phyloP scores from a whole-genome alignment of 2,329 filamentous ascomycete species.

The Neonectria magnoliae region DNA sequence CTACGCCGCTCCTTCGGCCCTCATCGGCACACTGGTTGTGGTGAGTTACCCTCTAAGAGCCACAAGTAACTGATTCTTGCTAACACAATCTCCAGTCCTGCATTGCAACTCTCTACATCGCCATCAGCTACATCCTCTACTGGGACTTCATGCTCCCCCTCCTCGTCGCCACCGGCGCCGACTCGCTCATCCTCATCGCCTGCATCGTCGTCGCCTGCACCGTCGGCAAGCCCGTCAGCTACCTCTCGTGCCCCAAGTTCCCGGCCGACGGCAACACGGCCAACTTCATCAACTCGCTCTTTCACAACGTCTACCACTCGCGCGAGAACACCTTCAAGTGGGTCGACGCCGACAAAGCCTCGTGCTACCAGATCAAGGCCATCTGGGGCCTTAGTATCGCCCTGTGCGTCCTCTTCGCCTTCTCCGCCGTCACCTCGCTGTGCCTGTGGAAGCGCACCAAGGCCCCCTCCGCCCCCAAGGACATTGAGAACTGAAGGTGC shows the following conservation, averaged over 20 bases:
- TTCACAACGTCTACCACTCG: slow-evolving; percentile 52
- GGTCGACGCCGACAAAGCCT: slow-evolving; percentile 64
- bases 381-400: slow-evolving; percentile 88
- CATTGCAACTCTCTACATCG: slow-evolving; percentile 81
- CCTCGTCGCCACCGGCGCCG: slow-evolving; percentile 72
- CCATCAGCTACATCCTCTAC: slow-evolving; percentile 84
- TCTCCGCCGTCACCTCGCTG: slow-evolving; percentile 66
- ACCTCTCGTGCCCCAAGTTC: slow-evolving; percentile 74
- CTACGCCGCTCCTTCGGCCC: slow-evolving; percentile 73
- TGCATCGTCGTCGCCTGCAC: slow-evolving; percentile 81
- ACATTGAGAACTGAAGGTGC: slow-evolving; percentile 60
- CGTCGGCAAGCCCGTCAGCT: slow-evolving; percentile 82
- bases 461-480: slow-evolving; percentile 53
- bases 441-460: slow-evolving; percentile 72
- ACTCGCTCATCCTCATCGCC: slow-evolving; percentile 77
- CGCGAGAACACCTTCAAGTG: slow-evolving; percentile 53
- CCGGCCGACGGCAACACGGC: slow-evolving; percentile 53
- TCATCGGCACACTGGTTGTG: slow-evolving; percentile 82
- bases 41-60: slow-evolving; percentile 62
- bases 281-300: slow-evolving; percentile 56
- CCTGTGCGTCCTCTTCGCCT: slow-evolving; percentile 76
- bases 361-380: slow-evolving; percentile 86
- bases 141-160: slow-evolving; percentile 80
- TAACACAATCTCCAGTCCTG: slow-evolving; percentile 68
- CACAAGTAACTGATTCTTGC: slow-evolving; percentile 2